A percentile compares a stretch with the other conserved stretches of the same genome.
Evolutionary conservation across 2,329 filamentous ascomycete genomes (phyloP).

Genomic region (Cladosporium sp.): DNA sequence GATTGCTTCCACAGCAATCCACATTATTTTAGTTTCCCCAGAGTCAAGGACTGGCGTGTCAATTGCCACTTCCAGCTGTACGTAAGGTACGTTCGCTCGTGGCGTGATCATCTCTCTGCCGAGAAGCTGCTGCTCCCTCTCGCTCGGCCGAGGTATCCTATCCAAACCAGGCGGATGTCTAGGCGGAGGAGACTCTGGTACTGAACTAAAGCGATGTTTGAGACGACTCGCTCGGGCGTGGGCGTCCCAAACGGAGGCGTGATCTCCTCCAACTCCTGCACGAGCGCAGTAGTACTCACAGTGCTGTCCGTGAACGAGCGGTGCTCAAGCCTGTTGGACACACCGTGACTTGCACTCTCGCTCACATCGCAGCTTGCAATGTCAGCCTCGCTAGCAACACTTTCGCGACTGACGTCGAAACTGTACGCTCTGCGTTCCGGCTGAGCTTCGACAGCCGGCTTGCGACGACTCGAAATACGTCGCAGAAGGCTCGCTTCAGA

Average conservation of each 20-base stretch:
- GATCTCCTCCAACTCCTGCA: constrained; percentile 4
- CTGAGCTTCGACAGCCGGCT: constrained; percentile 19
- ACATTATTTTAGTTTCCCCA: constrained; percentile 21
- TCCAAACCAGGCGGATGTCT: neutral
- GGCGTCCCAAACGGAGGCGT: constrained; percentile 6
- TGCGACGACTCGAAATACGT: constrained; percentile 26
- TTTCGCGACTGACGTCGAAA: constrained; percentile 26
- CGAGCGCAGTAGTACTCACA: constrained; percentile 20
- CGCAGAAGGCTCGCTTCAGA: constrained; percentile 28
- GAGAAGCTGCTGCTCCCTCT: neutral
- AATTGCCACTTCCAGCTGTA: constrained; percentile 22
- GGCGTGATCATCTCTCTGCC: neutral
- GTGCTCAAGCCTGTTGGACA: constrained; percentile 1
- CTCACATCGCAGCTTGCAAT: neutral
- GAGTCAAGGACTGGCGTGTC: constrained; percentile 25
- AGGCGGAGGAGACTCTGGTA: constrained; percentile 8
- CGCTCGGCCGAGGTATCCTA: neutral
- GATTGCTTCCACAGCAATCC: constrained; percentile 28
- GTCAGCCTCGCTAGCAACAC: constrained; percentile 14
- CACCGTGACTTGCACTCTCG: neutral
- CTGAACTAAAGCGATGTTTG: neutral
- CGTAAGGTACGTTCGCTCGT: constrained; percentile 20
- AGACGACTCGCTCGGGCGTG: neutral
- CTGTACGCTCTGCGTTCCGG: constrained; percentile 22
- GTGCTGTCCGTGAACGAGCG: constrained; percentile 26